Conservation (phyloP, 1,284 basidiomycete species). For the Mycosarcoma maydis region DNA sequence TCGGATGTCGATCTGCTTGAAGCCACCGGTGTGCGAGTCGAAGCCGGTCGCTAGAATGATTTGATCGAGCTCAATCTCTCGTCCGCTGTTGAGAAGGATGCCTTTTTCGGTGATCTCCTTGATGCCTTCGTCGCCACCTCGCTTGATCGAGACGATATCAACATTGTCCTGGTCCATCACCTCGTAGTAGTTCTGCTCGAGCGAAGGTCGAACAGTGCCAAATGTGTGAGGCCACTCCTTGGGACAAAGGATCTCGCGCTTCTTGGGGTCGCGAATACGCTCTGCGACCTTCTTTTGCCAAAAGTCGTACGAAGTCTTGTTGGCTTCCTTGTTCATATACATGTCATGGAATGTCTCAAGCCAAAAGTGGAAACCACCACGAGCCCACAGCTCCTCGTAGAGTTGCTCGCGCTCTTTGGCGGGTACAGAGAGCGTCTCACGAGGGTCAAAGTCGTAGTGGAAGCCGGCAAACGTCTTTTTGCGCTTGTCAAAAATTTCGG, state of each 20-base stretch:
- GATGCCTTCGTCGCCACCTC: slow-evolving; percentile 64
- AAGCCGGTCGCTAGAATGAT: slow-evolving; percentile 65
- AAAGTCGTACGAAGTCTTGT: slow-evolving; percentile 51
- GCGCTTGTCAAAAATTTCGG: slow-evolving; percentile 51
- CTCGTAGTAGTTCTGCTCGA: slow-evolving; percentile 61
- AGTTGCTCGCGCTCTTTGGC: slow-evolving; percentile 41
- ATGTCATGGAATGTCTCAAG: slow-evolving; percentile 53
- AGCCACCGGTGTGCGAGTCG: slow-evolving; percentile 62
- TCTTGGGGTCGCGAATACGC: slow-evolving; percentile 51
- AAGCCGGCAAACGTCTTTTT: slow-evolving; percentile 53
- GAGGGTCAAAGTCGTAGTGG: slow-evolving; percentile 52
- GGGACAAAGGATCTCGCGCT: slow-evolving; percentile 52
- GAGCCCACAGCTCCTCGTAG: slow-evolving; percentile 45
- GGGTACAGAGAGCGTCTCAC: slow-evolving; percentile 30
- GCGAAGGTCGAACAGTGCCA: slow-evolving; percentile 51
- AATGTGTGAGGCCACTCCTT: slow-evolving; percentile 53
- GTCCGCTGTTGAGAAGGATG: slow-evolving; percentile 70
- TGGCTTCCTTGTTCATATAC: slow-evolving; percentile 43
- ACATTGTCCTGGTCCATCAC: slow-evolving; percentile 72
- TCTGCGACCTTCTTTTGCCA: slow-evolving; percentile 51
- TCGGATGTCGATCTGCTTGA: slow-evolving; percentile 53
- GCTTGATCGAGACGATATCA: slow-evolving; percentile 69
- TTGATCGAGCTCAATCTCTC: slow-evolving; percentile 51
- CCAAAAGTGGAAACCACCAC: slow-evolving; percentile 52
- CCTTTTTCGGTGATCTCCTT: slow-evolving; percentile 69